phyloP scores from a whole-genome alignment of 2,329 filamentous ascomycete species.

The Diaporthe sp. region DNA sequence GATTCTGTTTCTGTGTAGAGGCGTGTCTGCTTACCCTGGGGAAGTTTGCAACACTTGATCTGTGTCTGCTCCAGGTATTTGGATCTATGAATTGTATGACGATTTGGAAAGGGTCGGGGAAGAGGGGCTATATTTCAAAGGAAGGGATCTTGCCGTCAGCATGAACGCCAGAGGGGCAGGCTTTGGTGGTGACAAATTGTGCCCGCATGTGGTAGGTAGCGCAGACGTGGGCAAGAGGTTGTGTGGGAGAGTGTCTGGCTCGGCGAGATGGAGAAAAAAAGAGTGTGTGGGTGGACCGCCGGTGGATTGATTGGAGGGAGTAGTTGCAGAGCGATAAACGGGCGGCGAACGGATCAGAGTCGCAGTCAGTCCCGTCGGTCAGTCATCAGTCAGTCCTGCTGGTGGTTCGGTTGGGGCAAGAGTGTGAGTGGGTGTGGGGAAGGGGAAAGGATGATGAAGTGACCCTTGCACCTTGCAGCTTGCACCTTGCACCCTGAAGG shows the following conservation, averaged over 20 bases:
- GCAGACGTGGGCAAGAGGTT: neutral
- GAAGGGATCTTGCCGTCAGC: slow-evolving; percentile 16
- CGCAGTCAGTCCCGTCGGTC: neutral
- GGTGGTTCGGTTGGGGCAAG: neutral
- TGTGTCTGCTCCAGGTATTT: neutral
- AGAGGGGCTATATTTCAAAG: slow-evolving; percentile 13
- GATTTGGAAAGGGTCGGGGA: neutral
- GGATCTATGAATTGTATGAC: neutral
- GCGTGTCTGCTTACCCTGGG: neutral
- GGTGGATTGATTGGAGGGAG: neutral
- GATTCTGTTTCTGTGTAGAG: neutral
- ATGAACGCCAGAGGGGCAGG: neutral
- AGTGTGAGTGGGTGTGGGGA: slow-evolving; percentile 6
- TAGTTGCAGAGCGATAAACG: no score
- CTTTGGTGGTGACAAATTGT: slow-evolving; percentile 29
- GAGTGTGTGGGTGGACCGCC: neutral
- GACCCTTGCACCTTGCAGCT: neutral
- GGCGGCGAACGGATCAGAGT: neutral
- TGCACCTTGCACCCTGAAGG: neutral
- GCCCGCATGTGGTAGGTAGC: slow-evolving; percentile 24
- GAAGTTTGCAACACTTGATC: neutral
- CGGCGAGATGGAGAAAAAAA: slow-evolving; percentile 4
- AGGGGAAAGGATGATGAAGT: neutral
- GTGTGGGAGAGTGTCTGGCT: neutral
- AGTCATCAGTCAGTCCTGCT: neutral